A percentile compares a stretch with the other conserved stretches of the same genome.
phyloP scores from a whole-genome alignment of 345 rosid genomes.

The Mangifera indica region DNA sequence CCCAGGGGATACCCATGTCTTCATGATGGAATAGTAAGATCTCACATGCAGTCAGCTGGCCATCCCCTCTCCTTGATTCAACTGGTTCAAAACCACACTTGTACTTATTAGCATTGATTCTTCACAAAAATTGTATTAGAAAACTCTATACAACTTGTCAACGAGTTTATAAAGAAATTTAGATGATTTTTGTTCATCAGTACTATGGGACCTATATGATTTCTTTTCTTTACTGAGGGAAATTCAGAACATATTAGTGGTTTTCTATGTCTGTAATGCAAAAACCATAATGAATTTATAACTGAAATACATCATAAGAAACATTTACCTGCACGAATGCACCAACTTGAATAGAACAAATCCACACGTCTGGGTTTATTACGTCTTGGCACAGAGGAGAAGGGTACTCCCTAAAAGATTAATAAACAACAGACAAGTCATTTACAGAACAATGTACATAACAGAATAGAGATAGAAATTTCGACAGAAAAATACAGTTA shows the following conservation, averaged over 20 bases:
- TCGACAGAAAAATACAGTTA: neutral
- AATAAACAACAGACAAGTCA: slow-evolving; percentile 16
- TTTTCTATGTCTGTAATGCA: neutral
- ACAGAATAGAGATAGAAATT: neutral
- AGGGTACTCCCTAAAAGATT: slow-evolving; percentile 71
- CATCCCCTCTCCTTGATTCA: slow-evolving; percentile 85
- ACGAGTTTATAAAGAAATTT: neutral
- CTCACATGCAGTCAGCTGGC: slow-evolving; percentile 81
- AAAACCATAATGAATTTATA: slow-evolving; percentile 1
- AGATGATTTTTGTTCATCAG: neutral
- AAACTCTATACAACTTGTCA: neutral
- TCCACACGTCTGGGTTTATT: slow-evolving; percentile 88
- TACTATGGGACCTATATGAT: neutral
- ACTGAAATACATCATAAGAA: neutral
- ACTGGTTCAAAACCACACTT: slow-evolving; percentile 44
- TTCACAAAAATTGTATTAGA: neutral
- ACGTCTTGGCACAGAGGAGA: slow-evolving; percentile 62
- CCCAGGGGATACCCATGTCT: slow-evolving; percentile 98
- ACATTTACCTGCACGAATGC: slow-evolving; percentile 80
- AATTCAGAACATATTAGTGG: neutral
- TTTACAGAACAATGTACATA: neutral
- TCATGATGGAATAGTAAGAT: slow-evolving; percentile 89
- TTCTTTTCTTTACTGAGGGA: neutral
- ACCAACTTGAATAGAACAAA: slow-evolving; percentile 92
- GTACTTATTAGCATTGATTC: slow-evolving; percentile 12